Conservation (phyloP, 2,329 filamentous ascomycete genomes). For the Ophiosphaerella herpotricha region DNA sequence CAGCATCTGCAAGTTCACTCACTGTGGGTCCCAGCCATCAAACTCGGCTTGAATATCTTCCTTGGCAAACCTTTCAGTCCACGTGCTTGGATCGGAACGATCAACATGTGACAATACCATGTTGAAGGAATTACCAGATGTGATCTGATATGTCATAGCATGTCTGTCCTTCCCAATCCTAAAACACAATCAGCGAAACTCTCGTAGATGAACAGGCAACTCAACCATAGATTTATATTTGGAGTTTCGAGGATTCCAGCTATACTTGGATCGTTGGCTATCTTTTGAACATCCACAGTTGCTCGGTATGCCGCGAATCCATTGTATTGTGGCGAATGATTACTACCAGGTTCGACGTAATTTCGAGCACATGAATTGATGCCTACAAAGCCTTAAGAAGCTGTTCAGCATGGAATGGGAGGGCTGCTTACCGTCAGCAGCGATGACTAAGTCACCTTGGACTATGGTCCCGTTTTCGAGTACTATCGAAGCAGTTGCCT, state of each 20-base stretch:
- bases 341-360: constrained; percentile 41
- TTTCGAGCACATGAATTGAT: constrained; percentile 48
- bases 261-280: constrained; percentile 45
- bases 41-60: constrained; percentile 66
- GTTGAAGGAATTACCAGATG: constrained; percentile 63
- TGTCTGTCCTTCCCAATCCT: constrained; percentile 52
- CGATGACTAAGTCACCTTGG: constrained; percentile 38
- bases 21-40: constrained; percentile 64
- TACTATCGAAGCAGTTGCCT: constrained; percentile 24
- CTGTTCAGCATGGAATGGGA: not conserved
- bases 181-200: not conserved
- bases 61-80: constrained; percentile 56
- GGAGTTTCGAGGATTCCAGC: constrained; percentile 23
- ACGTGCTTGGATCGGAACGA: constrained; percentile 58
- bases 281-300: constrained; percentile 54
- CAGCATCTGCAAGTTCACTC: constrained; percentile 16
- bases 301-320: constrained; percentile 66
- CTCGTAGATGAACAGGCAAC: not conserved
- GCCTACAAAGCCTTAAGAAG: constrained; percentile 3
- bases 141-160: constrained; percentile 54
- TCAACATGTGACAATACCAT: constrained; percentile 68
- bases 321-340: constrained; percentile 5
- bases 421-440: constrained; percentile 36
- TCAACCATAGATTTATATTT: constrained; percentile 22
- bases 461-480: constrained; percentile 47